A percentile compares a stretch with the other conserved stretches of the same genome.
phyloP scores from a whole-genome alignment of 2,329 filamentous ascomycete genomes.

The Pseudocercospora fijiensis region DNA sequence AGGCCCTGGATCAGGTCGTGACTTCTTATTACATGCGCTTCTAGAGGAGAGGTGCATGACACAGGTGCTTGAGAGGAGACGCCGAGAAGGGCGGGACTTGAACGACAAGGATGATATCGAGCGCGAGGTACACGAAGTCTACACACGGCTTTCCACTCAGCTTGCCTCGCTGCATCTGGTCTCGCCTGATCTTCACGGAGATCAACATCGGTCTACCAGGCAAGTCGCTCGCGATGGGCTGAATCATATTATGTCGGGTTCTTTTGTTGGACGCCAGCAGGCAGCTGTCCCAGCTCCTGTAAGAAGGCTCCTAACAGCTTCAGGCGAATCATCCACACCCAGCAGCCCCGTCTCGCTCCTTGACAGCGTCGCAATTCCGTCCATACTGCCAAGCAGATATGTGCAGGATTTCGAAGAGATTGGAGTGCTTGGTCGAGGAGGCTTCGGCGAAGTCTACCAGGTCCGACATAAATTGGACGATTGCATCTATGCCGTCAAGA shows the following conservation, averaged over 20 bases:
- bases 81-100: slow-evolving; percentile 3
- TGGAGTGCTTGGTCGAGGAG: slow-evolving; percentile 61
- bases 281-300: slow-evolving; percentile 19
- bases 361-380: slow-evolving; percentile 24
- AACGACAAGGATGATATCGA: slow-evolving; percentile 40
- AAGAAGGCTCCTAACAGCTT: slow-evolving; percentile 24
- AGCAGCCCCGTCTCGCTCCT: slow-evolving; percentile 18
- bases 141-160: slow-evolving; percentile 41
- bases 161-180: slow-evolving; percentile 41
- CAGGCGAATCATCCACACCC: slow-evolving; percentile 5
- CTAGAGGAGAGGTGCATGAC: slow-evolving; percentile 47
- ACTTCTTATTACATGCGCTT: slow-evolving; percentile 47
- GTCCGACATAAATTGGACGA: slow-evolving; percentile 62
- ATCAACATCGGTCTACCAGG: slow-evolving; percentile 37
- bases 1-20: slow-evolving; percentile 21
- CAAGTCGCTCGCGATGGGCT: slow-evolving; percentile 43
- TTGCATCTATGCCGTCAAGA: slow-evolving; percentile 64
- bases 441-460: slow-evolving; percentile 60
- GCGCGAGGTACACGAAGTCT: slow-evolving; percentile 40
- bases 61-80: slow-evolving; percentile 40
- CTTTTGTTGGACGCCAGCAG: slow-evolving; percentile 3
- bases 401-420: slow-evolving; percentile 54
- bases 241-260: slow-evolving; percentile 22
- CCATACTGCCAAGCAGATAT: slow-evolving; percentile 46
- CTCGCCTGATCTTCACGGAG: slow-evolving; percentile 41